Evolutionary conservation across 2,329 filamentous ascomycete species (phyloP).

Genomic region (Fusarium sp.): DNA sequence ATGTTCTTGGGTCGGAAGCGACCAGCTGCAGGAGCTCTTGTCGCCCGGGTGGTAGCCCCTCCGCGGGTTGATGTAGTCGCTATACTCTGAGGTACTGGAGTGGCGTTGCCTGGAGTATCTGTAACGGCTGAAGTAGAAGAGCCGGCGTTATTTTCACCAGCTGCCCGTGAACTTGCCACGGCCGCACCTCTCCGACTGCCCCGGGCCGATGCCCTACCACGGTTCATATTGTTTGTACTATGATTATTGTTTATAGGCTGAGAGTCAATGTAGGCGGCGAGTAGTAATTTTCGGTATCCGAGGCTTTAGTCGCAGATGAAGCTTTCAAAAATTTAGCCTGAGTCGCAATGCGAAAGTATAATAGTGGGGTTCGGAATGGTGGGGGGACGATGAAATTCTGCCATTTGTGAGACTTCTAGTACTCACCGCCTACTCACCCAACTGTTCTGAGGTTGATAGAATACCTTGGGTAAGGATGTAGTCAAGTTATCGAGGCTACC

Average conservation of each 20-base stretch:
- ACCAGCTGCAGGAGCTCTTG: constrained; percentile 50
- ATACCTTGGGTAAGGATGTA: neutral
- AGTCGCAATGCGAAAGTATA: constrained; percentile 29
- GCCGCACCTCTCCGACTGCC: constrained; percentile 48
- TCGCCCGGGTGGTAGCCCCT: constrained; percentile 49
- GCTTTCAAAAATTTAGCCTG: constrained; percentile 43
- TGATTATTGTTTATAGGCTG: too few species aligned
- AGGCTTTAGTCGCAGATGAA: constrained; percentile 24
- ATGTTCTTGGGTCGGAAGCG: constrained; percentile 61
- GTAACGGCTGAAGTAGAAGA: constrained; percentile 28
- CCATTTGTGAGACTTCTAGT: constrained; percentile 17
- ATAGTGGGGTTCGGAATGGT: constrained; percentile 45
- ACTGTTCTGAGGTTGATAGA: neutral
- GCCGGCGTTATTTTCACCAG: constrained; percentile 32
- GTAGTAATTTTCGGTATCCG: constrained; percentile 6
- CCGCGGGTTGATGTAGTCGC: constrained; percentile 47
- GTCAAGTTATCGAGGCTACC: neutral
- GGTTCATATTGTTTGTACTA: constrained; percentile 44
- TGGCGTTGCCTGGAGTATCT: constrained; percentile 29
- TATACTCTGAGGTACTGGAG: constrained; percentile 26
- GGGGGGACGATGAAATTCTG: constrained; percentile 48
- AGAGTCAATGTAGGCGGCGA: neutral
- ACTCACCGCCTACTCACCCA: constrained; percentile 27
- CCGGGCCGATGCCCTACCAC: constrained; percentile 47
- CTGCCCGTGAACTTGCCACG: constrained; percentile 39